Base-by-base conservation (phyloP, 306 rosid species). In the Glycine latifolia region DNA sequence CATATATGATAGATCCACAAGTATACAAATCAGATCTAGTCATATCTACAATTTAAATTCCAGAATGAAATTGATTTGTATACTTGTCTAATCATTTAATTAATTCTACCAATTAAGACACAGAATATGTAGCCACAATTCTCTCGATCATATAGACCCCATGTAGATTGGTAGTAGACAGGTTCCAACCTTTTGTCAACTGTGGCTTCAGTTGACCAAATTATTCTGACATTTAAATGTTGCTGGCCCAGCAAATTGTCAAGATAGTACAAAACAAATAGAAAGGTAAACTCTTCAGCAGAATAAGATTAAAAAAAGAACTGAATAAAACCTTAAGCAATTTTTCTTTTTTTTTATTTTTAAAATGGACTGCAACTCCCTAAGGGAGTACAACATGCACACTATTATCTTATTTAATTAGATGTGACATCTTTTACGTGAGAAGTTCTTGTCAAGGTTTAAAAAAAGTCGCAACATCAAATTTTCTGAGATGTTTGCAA, bases 141-240 rank as follows among this genome's bases (percentile, higher is more conserved):
- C 31, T 26, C 31, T 26, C 31, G 31, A 26, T 26, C 31, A 26
- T 26, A 26, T 26, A 26, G 31, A 26, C 31, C 31, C 31, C 61
- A 3, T n/a, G 47, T 31, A 50, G 46, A 71, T 33, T 52, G 4
- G 31, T 26, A 26, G 31, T 26, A 26, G 60, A 50, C 43, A 31
- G 31, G 9, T 11, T 50, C 76, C 47, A 71, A 50, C 48, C 61
- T 50, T 15, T 15, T 50, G 13, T 14, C 46, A 31, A 72, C 17
- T 14, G 37, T 31, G 14, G 48, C 62, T 50, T 52, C 62, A 14
- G 48, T 72, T 72, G 31, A 72, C 77, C 77, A 69, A 67, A 71
- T 71, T 71, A 50, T 71, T 52, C 13, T 71, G 0, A 71, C 17
- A 72, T 33, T 53, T 52, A 33, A 37, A 33, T 52, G 3, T 52